Evolutionary conservation across 2,329 filamentous ascomycete species (phyloP), one percentile per base, ranked within the genome.

Genomic region (Fusarium coffeatum): DNA sequence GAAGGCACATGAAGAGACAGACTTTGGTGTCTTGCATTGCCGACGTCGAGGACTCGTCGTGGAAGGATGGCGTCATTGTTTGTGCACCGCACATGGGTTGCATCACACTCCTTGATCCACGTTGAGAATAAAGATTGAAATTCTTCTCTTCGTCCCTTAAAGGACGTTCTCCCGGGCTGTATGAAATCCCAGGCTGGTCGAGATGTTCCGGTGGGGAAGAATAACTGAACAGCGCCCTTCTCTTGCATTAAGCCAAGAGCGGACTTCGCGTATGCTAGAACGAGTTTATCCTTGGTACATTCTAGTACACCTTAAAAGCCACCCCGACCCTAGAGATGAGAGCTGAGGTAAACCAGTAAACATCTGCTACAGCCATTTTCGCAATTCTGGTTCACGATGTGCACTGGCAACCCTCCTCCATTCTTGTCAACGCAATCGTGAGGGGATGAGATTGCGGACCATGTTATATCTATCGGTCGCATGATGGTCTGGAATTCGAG

Each of bases 1-100:
- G 40, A 42, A 1, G 40, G 23, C 0, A 23, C 40, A 23, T 20
- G 13, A 2, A 42, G 40, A 5, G 12, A 1, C 8, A 42, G 3
- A 23, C 13, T 11, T 15, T 42, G 3, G 2, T 23, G 40, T 0
- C 8, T 23, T 15, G 2, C 4, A 22, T 42, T 8, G 0, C 40
- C 40, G 3, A 42, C 40, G 23, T 23, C 20, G 2, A 42, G 40
- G 7, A 42, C 40, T 2, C 40, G 12, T 8, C 20, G 0, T 0
- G 40, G 40, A 1, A 42, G 20, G 16, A 20, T 22, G 13, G 40
- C 22, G 2, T 42, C n/a, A 9, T 42, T 23, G 40, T 42, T 42
- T 5, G 40, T 42, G 40, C 40, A 42, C 8, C 8, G 13, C 20
- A 16, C 16, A 6, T 42, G 13, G 0, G 41, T 43, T 5, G 20